Base-by-base conservation (phyloP, 2,329 filamentous ascomycete genomes). In the Calonectria pseudoturangicola region DNA sequence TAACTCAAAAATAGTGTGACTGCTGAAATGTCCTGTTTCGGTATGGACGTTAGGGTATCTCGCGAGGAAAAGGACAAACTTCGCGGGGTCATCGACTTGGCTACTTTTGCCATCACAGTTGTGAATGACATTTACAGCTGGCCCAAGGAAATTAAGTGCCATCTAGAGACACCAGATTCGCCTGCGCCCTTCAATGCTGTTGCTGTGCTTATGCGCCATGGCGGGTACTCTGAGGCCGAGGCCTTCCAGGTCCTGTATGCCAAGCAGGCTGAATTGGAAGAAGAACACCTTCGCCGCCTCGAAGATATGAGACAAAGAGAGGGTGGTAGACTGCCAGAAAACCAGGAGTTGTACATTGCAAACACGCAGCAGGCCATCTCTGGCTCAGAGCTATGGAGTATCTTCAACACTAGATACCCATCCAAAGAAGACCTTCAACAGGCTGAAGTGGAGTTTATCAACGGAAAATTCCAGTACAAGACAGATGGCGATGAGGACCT, bases 61-160 rank as follows among this genome's bases (percentile, higher is more conserved):
- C 54, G 54, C 9, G 54, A 41, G 8, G 54, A 60, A 15, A 60
- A 60, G 5, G 36, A 60, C 13, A 41, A 60, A 39, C n/a, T 60
- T 15, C 54, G 54, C 21, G 54, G 39, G 12, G 33, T 60, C 15
- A 36, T 60, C 10, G 54, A 60, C 36, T 25, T 41, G 15, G 54
- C 54, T 4, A 60, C 54, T 36, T 60, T 41, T 13, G 54, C 54
- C 54, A 60, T 60, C 13, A 60, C 54, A 6, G 36, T 60, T 41
- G 54, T 60, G 16, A 60, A 60, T 10, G 54, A 60, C 3, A 60
- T 60, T 36, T 36, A 60, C 21, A 60, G 54, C 36, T 60, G 54
- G 54, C 54, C 54, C 21, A 60, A 60, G 33, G 54, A 60, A 39
- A 60, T 60, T 12, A 60, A 60, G 21, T 60, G 54, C 15, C 54